phyloP scores from a whole-genome alignment of 2,329 filamentous ascomycete species.

The Thielaviopsis ethacetica region DNA sequence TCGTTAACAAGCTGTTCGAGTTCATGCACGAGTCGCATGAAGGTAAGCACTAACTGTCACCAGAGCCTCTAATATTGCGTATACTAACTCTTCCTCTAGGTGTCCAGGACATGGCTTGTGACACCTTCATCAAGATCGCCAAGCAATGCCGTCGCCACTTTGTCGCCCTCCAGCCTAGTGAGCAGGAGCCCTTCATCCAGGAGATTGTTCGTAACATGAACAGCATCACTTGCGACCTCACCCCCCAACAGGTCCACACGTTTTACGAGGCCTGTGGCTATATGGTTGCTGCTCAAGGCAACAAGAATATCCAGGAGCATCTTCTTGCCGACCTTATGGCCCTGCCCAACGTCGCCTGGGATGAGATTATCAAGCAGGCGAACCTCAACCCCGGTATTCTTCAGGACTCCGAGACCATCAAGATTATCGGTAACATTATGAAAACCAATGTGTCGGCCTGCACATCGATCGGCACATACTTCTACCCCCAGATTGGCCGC shows the following conservation, averaged over 20 bases:
- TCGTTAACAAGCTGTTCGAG: conserved; percentile 98
- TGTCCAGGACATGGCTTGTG: conserved; percentile 99
- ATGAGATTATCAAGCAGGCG: conserved; percentile 79
- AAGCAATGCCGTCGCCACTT: conserved; percentile 97
- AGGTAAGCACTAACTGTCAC: conserved; percentile 33
- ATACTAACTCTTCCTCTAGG: conserved; percentile 31
- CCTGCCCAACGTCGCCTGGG: conserved; percentile 87
- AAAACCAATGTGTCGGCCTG: conserved; percentile 99
- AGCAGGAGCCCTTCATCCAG: conserved; percentile 92
- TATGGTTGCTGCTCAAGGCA: conserved; percentile 96
- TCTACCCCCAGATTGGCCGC: conserved; percentile 92
- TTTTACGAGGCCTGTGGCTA: conserved; percentile 99
- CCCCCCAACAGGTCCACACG: conserved; percentile 92
- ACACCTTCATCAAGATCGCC: conserved; percentile 99
- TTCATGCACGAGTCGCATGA: conserved; percentile 99
- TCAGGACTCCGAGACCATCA: conserved; percentile 88
- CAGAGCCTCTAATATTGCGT: background rate
- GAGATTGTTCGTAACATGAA: conserved; percentile 93
- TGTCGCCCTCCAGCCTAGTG: conserved; percentile 84
- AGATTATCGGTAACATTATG: conserved; percentile 99
- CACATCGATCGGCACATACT: conserved; percentile 89
- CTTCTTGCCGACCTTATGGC: conserved; percentile 85
- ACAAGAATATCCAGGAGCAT: conserved; percentile 84
- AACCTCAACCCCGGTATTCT: conserved; percentile 73
- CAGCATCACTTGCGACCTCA: conserved; percentile 89